Conservation (phyloP, 2,329 filamentous ascomycete species). For the Chaetomium olivaceum region DNA sequence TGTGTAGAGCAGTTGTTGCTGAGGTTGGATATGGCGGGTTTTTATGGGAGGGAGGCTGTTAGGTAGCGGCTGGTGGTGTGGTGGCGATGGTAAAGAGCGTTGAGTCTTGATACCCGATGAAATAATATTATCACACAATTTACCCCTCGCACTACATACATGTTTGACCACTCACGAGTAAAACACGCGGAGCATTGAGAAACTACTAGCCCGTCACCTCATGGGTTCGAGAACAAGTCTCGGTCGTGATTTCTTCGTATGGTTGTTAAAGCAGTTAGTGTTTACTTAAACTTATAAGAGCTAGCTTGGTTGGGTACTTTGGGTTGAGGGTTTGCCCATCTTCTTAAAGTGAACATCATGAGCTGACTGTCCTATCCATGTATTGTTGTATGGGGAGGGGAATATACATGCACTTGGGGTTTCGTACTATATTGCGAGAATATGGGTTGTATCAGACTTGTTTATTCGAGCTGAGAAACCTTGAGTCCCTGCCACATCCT, state of each 20-base stretch:
- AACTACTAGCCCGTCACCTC: not conserved
- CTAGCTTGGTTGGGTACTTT: too few relatives aligned
- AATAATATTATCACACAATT: not conserved
- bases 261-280: not conserved
- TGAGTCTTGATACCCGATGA: not conserved
- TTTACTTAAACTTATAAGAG: too few relatives aligned
- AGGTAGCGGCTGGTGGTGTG: not conserved
- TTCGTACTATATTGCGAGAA: too few relatives aligned
- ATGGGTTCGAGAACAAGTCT: not conserved
- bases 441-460: too few relatives aligned
- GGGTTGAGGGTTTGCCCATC: not conserved
- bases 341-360: not conserved
- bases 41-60: conserved; percentile 23
- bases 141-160: too few relatives aligned
- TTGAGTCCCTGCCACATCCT: too few relatives aligned
- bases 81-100: not conserved
- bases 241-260: not conserved
- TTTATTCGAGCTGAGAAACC: too few relatives aligned
- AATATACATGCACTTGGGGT: too few relatives aligned
- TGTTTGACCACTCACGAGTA: not conserved
- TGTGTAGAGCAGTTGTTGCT: conserved; percentile 34
- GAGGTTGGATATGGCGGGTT: conserved; percentile 37
- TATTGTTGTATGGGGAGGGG: too few relatives aligned
- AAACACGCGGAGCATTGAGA: not conserved
- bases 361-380: not conserved